Conservation (phyloP, 106 monocot species). For the Iris macrosiphon region DNA sequence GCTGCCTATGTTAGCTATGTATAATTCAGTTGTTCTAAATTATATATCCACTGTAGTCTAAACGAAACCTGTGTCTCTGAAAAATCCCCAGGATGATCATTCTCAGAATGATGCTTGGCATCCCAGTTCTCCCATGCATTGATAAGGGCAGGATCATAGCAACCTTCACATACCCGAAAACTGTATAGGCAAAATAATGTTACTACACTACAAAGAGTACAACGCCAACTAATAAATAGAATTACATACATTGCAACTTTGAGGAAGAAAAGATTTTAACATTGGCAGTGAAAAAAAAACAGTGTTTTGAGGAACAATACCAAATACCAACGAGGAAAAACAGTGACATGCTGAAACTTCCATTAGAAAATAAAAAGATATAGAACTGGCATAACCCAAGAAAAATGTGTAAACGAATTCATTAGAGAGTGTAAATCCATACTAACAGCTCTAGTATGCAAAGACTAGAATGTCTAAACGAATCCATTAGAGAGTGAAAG, state of each 20-base stretch:
- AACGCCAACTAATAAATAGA: not conserved
- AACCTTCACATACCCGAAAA: slow-evolving; percentile 70
- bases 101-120: slow-evolving; percentile 69
- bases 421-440: too few species aligned
- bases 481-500: too few species aligned
- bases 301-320: not conserved
- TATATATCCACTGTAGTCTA: not conserved
- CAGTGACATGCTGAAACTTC: too few species aligned
- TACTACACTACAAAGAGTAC: not conserved
- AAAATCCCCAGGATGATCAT: slow-evolving; percentile 92
- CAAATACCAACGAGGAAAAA: too few species aligned
- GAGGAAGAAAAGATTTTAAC: not conserved
- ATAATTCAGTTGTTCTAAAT: not conserved
- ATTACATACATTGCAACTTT: too few species aligned
- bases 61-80: slow-evolving; percentile 55
- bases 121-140: slow-evolving; percentile 95
- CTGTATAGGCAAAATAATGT: slow-evolving; percentile 29
- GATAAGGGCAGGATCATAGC: slow-evolving; percentile 53
- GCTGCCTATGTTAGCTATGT: not conserved
- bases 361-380: too few species aligned
- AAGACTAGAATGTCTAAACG: too few species aligned
- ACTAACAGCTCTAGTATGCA: too few species aligned
- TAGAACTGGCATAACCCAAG: too few species aligned
- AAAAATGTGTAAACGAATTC: too few species aligned
- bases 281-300: not conserved